Conservation (phyloP, 139 green algal genomes). For the Astrephomene gubernaculifera region DNA sequence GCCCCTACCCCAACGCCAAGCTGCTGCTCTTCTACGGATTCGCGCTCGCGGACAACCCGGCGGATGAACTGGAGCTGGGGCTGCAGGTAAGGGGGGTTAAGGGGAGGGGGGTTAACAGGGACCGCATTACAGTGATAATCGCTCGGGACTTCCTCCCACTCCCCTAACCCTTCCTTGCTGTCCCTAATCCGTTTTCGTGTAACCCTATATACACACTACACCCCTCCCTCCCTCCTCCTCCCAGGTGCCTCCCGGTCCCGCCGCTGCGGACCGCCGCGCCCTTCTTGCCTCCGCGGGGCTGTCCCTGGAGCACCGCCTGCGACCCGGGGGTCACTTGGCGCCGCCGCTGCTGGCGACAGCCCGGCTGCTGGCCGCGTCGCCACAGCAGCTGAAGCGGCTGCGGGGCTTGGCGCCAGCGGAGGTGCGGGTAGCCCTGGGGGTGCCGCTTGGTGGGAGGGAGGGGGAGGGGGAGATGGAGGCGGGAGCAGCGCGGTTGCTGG, state of each 20-base stretch:
- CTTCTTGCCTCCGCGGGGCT: constrained; percentile 10
- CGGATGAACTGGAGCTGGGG: constrained; percentile 57
- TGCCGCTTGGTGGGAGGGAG: not conserved
- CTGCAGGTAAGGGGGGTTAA: constrained; percentile 1
- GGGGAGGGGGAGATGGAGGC: not conserved
- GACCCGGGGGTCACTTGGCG: not conserved
- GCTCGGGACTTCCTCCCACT: too few species aligned
- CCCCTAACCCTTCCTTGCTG: not conserved
- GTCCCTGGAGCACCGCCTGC: constrained; percentile 19
- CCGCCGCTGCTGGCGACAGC: constrained; percentile 14
- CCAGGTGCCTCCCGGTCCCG: not conserved
- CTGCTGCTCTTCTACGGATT: constrained; percentile 88
- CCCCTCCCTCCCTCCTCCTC: not conserved
- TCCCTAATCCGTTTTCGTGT: not conserved
- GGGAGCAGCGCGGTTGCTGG: not conserved
- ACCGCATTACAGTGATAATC: not conserved
- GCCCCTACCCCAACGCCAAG: constrained; percentile 76
- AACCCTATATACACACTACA: not conserved
- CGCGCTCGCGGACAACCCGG: constrained; percentile 65
- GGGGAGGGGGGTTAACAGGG: not conserved
- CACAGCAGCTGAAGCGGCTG: constrained; percentile 1
- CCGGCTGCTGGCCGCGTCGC: constrained; percentile 4
- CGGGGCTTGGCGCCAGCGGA: not conserved
- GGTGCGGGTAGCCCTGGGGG: not conserved
- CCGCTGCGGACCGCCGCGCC: not conserved